These are phyloP conservation scores for Leishmania major DNA, from an alignment of 208 protist genomes.

Conservation along the genomic window DNA sequence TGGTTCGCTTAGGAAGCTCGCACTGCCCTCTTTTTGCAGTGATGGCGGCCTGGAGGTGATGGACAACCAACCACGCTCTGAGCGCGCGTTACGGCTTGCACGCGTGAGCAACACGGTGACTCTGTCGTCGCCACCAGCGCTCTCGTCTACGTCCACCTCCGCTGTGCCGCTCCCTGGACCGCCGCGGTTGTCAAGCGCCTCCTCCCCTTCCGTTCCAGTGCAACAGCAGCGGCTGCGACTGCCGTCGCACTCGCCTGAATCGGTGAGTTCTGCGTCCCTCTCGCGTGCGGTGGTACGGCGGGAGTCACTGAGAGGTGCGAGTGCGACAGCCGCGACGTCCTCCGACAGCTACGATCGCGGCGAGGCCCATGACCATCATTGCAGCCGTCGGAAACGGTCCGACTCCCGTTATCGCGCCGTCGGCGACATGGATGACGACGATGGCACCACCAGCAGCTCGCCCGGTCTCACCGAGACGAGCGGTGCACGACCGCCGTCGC, in stretches of 20 bases:
- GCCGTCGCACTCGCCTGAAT: constrained; percentile 20
- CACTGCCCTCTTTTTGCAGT: background rate
- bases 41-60: background rate
- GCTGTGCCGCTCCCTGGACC: background rate
- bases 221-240: constrained; percentile 4
- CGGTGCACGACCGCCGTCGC: constrained; percentile 19
- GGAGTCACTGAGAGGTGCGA: background rate
- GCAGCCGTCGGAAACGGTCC: background rate
- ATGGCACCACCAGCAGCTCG: background rate
- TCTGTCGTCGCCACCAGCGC: background rate
- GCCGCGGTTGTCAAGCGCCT: background rate
- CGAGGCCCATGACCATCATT: background rate
- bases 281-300: background rate
- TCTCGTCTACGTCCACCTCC: background rate
- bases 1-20: background rate
- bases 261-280: constrained; percentile 2
- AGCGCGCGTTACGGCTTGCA: background rate
- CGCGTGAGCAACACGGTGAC: background rate
- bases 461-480: background rate
- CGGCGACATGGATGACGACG: background rate
- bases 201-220: background rate
- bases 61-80: background rate
- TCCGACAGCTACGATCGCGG: background rate
- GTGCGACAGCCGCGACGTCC: background rate
- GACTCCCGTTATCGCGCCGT: background rate